Base-by-base conservation (phyloP, 164 flowering plant genomes). In the Litsea cubeba region DNA sequence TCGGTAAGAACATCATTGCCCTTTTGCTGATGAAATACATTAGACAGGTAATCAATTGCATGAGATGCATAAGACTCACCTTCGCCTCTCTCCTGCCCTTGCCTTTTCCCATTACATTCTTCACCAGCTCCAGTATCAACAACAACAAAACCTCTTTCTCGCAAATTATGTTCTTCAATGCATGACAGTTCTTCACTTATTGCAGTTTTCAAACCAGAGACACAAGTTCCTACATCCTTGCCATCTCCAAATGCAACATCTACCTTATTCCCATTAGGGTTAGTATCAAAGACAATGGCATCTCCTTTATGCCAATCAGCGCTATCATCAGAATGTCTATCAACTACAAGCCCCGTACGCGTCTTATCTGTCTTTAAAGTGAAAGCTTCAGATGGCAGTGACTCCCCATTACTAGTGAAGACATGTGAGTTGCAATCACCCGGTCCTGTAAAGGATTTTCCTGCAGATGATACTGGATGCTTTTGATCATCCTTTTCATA, bases 401-500 rank as follows among this genome's bases (percentile, higher is more conserved):
- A n/a, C 40, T 28, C 20, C 11, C 40, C 69, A 28, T 66, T n/a
- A 24, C 17, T 26, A 64, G 67, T 23, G 32, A 8, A 22, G 26
- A 11, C 3, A 32, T 28, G n/a, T 20, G 26, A 26, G 46, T 66
- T 18, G 69, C 28, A 32, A 32, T 28, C 22, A 28, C 32, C 49
- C 22, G 4, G 20, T 46, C 28, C 69, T 66, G 35, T 18, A 22
- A 17, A 66, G 49, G 23, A 66, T 66, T 66, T 66, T 2, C 22
- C 4, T 11, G 49, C 40, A 66, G 49, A 28, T 17, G 69, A 17
- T 30, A 14, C 50, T 32, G 46, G 46, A 2, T 66, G 71, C 51
- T 15, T 15, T 32, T 46, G 28, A 49, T 69, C 72, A 46, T 17
- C 24, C 72, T 46, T 58, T 68, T 68, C 70, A 20, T 68, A 15